Conservation (phyloP, 2,329 filamentous ascomycete genomes). For the Talaromyces piceae region DNA sequence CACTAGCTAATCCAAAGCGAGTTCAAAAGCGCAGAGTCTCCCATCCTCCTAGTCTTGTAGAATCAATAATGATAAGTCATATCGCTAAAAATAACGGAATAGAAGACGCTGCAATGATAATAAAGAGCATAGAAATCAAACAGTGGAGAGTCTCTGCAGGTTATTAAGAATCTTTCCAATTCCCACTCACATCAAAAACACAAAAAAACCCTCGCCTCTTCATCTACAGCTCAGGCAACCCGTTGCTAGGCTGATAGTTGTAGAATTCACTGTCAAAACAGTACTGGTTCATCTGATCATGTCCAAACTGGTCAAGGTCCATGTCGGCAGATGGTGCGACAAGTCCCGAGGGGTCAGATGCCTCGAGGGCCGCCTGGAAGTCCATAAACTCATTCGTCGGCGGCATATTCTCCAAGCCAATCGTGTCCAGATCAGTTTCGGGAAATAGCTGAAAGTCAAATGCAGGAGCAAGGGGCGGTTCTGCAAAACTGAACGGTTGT, state of each 20-base stretch:
- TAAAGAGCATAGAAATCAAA: too few relatives aligned
- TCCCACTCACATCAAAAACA: not conserved
- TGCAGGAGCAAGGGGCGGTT: slow-evolving; percentile 5
- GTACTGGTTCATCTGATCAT: slow-evolving; percentile 6
- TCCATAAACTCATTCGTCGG: slow-evolving; percentile 4
- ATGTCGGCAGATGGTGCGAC: slow-evolving; percentile 8
- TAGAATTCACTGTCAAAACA: slow-evolving; percentile 11
- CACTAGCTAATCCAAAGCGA: too few relatives aligned
- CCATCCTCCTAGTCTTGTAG: too few relatives aligned
- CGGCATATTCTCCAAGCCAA: slow-evolving; percentile 4
- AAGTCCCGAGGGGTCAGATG: not conserved
- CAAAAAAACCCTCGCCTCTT: not conserved
- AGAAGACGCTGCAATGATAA: too few relatives aligned
- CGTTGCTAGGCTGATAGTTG: slow-evolving; percentile 1
- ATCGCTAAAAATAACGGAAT: too few relatives aligned
- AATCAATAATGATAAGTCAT: too few relatives aligned
- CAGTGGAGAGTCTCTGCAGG: not conserved
- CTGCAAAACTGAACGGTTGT: slow-evolving; percentile 7
- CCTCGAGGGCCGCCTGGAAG: slow-evolving; percentile 4
- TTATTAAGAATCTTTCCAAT: not conserved
- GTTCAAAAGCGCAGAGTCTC: too few relatives aligned
- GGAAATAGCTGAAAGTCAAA: slow-evolving; percentile 11
- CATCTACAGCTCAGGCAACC: not conserved
- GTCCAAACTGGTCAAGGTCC: slow-evolving; percentile 9
- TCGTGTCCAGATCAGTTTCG: slow-evolving; percentile 4